These are phyloP conservation scores for Sporothrix luriei DNA, from an alignment of 2,329 filamentous ascomycete species.

Conservation along the genomic window DNA sequence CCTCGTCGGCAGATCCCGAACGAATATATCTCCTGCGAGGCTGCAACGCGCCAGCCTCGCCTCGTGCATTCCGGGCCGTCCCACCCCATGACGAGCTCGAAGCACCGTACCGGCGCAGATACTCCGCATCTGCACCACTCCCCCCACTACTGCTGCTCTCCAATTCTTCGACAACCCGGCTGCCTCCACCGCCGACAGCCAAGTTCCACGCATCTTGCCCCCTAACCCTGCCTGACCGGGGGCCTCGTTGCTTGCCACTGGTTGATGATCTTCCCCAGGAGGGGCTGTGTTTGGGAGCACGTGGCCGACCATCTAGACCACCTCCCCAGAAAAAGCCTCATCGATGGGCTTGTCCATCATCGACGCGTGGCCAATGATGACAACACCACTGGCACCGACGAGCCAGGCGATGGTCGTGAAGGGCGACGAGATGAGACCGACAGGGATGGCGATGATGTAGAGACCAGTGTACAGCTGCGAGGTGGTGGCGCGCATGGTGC, in stretches of 20 bases:
- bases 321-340: slow-evolving; percentile 99
- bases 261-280: slow-evolving; percentile 98
- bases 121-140: slow-evolving; percentile 50
- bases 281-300: slow-evolving; percentile 93
- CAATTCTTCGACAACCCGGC: slow-evolving; percentile 67
- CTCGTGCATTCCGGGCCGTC: slow-evolving; percentile 54
- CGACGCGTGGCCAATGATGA: slow-evolving; percentile 90
- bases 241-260: slow-evolving; percentile 49
- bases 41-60: slow-evolving; percentile 29
- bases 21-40: slow-evolving; percentile 46
- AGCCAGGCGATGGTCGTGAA: slow-evolving; percentile 89
- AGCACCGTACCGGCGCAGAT: slow-evolving; percentile 26
- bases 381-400: slow-evolving; percentile 91
- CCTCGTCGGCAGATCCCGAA: slow-evolving; percentile 40
- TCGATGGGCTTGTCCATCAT: slow-evolving; percentile 99
- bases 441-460: slow-evolving; percentile 77
- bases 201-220: slow-evolving; percentile 43
- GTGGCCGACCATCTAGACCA: slow-evolving; percentile 99
- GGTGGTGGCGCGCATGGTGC: slow-evolving; percentile 77
- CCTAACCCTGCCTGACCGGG: slow-evolving; percentile 42
- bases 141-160: slow-evolving; percentile 58
- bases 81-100: slow-evolving; percentile 43
- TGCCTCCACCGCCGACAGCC: slow-evolving; percentile 36
- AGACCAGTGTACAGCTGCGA: slow-evolving; percentile 94
- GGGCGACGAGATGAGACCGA: slow-evolving; percentile 82